Evolutionary conservation across 1,284 basidiomycete species (phyloP), one percentile per base, ranked within the genome.

Genomic region (Marasmius fiardii): DNA sequence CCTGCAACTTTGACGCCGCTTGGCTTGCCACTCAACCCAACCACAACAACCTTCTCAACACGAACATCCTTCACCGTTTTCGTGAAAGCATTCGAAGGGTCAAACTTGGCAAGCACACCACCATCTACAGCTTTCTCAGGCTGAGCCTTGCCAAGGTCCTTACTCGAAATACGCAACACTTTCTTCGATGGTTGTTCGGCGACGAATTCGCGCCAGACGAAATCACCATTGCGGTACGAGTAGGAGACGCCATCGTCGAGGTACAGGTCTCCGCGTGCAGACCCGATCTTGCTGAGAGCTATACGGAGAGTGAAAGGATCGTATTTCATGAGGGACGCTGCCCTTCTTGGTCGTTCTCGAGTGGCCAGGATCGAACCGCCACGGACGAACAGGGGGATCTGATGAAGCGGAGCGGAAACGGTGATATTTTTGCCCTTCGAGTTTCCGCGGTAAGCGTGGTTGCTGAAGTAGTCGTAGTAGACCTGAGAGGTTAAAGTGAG

Each of bases 271-370:
- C 96, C 96, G 2, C 68, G 67, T 0, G 95, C 95, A 7, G 63
- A 67, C 23, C 85, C 83, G 2, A 78, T 67, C 55, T 85, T 83
- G 72, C 83, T 81, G 20, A 97, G 75, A 0, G 94, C 93, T 23
- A 98, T 78, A 56, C 90, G 85, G 37, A 99, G 82, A 0, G 95
- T 98, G 77, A 97, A 93, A 0, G 97, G 97, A 69, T 99, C 97
- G 54, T 79, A 73, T 74, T 88, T 91, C 88, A 96, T 96, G 41
- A 97, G 78, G 0, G 88, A 79, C 0, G 95, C 92, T 1, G 95
- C 83, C 4, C 95, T 83, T 39, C 96, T 81, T 1, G 92, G 88
- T 24, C 95, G 87, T 69, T 95, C 88, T 51, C 95, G 89, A 0
- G 92, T 88, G 0, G 95, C 77, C 7, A 99, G 63, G 66, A 99